Conservation (phyloP, 768 basidiomycete species). For the Auriscalpium vulgare region DNA sequence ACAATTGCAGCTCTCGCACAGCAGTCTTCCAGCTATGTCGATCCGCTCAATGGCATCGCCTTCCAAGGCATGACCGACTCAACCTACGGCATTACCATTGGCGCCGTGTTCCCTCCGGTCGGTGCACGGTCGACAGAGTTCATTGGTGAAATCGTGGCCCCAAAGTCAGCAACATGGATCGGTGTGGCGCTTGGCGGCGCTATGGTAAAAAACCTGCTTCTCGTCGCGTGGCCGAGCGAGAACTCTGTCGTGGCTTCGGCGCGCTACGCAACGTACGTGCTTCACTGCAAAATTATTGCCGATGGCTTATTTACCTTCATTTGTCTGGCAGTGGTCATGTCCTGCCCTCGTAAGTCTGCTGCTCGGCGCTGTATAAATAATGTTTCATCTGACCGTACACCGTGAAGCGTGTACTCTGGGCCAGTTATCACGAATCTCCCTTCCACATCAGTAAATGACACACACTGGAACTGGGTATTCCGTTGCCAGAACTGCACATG, state of each 20-base stretch:
- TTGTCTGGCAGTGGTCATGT: slow-evolving; percentile 36
- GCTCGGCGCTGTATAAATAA: not conserved
- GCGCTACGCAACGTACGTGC: slow-evolving; percentile 44
- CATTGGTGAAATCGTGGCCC: slow-evolving; percentile 55
- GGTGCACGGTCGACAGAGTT: slow-evolving; percentile 41
- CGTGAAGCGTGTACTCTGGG: slow-evolving; percentile 36
- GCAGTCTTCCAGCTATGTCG: slow-evolving; percentile 34
- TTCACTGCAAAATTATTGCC: not conserved
- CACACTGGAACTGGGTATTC: slow-evolving; percentile 63
- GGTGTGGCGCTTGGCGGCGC: slow-evolving; percentile 46
- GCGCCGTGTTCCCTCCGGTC: slow-evolving; percentile 45
- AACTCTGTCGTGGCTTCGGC: slow-evolving; percentile 43
- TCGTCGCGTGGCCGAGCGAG: slow-evolving; percentile 55
- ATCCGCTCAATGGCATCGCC: slow-evolving; percentile 47
- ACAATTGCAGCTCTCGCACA: slow-evolving; percentile 33
- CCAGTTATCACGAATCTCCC: slow-evolving; percentile 46
- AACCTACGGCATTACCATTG: slow-evolving; percentile 28
- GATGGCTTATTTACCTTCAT: not conserved
- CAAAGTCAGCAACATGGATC: slow-evolving; percentile 47
- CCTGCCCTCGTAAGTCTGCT: slow-evolving; percentile 39
- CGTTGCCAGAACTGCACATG: slow-evolving; percentile 60
- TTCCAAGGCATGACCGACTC: slow-evolving; percentile 34
- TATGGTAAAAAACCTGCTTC: slow-evolving; percentile 47
- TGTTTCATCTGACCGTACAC: not conserved
- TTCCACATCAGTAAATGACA: slow-evolving; percentile 43